Evolutionary conservation across 495 filamentous ascomycete genomes (phyloP).

Genomic region (Aspergillus bertholletiae): DNA sequence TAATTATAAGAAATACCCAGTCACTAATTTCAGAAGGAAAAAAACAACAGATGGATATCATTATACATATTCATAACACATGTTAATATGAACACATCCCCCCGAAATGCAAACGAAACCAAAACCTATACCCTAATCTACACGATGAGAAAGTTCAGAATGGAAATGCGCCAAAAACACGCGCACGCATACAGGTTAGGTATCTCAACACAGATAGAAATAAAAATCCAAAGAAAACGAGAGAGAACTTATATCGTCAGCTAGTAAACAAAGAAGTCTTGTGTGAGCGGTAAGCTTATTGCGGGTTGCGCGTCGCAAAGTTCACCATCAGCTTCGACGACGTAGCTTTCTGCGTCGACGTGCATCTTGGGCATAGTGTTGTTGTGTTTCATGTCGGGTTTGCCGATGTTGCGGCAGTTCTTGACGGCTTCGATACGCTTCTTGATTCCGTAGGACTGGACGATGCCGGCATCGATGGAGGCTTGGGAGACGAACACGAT

Average conservation of each 20-base stretch:
- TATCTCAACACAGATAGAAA: not conserved
- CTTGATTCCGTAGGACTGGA: slow-evolving; percentile 68
- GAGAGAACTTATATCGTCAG: not conserved
- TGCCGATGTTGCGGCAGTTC: slow-evolving; percentile 75
- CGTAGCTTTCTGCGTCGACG: slow-evolving; percentile 90
- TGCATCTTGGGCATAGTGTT: slow-evolving; percentile 84
- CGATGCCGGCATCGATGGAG: slow-evolving; percentile 59
- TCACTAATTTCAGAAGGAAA: too few relatives aligned
- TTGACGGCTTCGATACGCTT: slow-evolving; percentile 81
- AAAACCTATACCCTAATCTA: not conserved
- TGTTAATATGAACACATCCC: not conserved
- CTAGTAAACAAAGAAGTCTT: slow-evolving; percentile 41
- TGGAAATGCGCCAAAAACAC: not conserved
- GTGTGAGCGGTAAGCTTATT: slow-evolving; percentile 69
- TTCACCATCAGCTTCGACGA: slow-evolving; percentile 82
- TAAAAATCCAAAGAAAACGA: not conserved
- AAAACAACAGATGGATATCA: not conserved
- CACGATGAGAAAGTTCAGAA: not conserved
- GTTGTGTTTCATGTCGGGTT: slow-evolving; percentile 95
- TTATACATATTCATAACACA: not conserved
- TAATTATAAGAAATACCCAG: too few relatives aligned
- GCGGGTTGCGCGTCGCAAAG: slow-evolving; percentile 75
- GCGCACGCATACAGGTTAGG: not conserved
- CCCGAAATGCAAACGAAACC: not conserved
- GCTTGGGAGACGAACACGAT: slow-evolving; percentile 82